Base-by-base conservation (phyloP, 2,329 filamentous ascomycete species). In the Neoascochyta sp. region DNA sequence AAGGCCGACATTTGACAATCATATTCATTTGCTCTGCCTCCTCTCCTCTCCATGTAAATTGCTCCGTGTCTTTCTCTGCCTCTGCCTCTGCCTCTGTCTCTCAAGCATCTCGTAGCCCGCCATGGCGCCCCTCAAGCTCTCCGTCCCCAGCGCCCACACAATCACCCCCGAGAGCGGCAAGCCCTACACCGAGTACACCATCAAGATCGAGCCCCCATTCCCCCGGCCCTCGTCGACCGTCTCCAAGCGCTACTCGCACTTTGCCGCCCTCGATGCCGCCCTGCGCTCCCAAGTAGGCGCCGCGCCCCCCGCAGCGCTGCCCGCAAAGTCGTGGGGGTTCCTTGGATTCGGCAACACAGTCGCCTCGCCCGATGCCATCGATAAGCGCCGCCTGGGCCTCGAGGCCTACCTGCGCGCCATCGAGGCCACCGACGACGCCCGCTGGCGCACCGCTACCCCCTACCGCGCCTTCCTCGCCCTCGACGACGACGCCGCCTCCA, bases 201-300 rank as follows among this genome's bases (percentile, higher is more conserved):
- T 89, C 61, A 80, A 78, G 13, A 71, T 92, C 36, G 80, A 83
- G 29, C 78, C 87, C 1, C 83, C 83, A 28, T 78, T 88, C 1
- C 85, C 86, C 0, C 74, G 90, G 9, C 79, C 83, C 26, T 83
- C 83, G 4, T 84, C 82, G 50, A 81, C 83, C 43, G 71, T 88
- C 4, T 78, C 81, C 52, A 90, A 89, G 64, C 83, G 86, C 50
- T 93, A 90, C 69, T 86, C 81, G 30, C 86, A 92, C 57, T 92
- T 92, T 55, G 68, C 70, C 32, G 60, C 70, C 25, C 77, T 93
- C 10, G 78, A 92, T 64, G 61, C 68, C 16, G 64, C 74, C 4
- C 73, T 93, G 7, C 69, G 71, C 12, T 66, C 73, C 22, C 68
- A 78, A 27, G 74, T 81, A 34, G 78, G 79, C 47, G 61, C 82